These are phyloP conservation scores for Pythium pyrilobum DNA, from an alignment of 352 stramenopile genomes.

Conservation along the genomic window DNA sequence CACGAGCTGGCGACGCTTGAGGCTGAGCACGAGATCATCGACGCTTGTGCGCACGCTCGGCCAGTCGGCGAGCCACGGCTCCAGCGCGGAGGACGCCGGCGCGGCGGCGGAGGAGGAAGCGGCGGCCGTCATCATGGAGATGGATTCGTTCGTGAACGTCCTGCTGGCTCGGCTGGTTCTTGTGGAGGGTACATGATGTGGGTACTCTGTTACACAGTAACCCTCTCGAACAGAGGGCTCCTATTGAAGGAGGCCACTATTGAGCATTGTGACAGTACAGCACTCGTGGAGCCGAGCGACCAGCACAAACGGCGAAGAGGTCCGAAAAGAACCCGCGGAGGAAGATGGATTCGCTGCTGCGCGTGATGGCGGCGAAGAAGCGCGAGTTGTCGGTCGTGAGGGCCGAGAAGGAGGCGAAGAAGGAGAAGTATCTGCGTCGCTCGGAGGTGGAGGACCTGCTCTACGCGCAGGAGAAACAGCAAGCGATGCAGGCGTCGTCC, in stretches of 20 bases:
- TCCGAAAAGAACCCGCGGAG: background rate
- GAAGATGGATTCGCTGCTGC: constrained; percentile 69
- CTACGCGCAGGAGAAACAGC: constrained; percentile 19
- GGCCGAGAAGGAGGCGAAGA: constrained; percentile 42
- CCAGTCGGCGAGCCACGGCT: constrained; percentile 76
- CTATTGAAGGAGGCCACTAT: background rate
- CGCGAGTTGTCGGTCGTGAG: constrained; percentile 54
- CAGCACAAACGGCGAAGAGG: background rate
- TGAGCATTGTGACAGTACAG: background rate
- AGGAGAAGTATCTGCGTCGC: constrained; percentile 78
- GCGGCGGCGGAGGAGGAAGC: background rate
- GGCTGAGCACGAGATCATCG: constrained; percentile 68
- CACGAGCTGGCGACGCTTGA: constrained; percentile 74
- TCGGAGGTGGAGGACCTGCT: constrained; percentile 67
- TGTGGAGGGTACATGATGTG: constrained; percentile 4
- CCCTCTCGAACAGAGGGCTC: background rate
- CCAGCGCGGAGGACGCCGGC: constrained; percentile 31
- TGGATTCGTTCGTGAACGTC: background rate
- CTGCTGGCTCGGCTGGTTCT: constrained; percentile 2
- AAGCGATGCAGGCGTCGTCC: constrained; percentile 3
- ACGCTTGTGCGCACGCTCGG: constrained; percentile 61
- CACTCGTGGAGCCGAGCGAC: background rate
- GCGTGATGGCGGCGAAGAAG: constrained; percentile 81
- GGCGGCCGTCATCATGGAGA: background rate
- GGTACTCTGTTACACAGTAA: constrained; percentile 1